These are phyloP conservation scores for Xylariaceae sp. DNA, from an alignment of 2,329 filamentous ascomycete species.

Conservation along the genomic window DNA sequence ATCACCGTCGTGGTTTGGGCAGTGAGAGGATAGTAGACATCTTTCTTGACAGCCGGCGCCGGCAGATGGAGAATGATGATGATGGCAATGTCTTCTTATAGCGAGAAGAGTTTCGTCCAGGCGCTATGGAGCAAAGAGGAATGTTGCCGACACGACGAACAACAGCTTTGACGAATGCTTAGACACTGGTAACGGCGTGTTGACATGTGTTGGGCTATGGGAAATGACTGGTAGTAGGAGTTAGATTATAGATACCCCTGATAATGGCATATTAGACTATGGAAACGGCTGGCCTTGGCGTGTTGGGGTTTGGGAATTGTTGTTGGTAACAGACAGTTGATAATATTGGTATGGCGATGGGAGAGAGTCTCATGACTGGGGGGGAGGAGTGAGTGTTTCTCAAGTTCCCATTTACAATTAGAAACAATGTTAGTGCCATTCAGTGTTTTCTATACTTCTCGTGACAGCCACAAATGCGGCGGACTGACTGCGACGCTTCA, in stretches of 20 bases:
- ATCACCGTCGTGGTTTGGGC: constrained; percentile 34
- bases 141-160: neutral
- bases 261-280: neutral
- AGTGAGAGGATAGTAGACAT: constrained; percentile 51
- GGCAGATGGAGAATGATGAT: constrained; percentile 37
- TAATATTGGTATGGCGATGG: neutral
- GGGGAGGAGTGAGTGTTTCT: neutral
- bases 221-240: too few species aligned
- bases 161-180: constrained; percentile 6
- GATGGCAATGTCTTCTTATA: constrained; percentile 34
- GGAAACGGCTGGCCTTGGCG: too few species aligned
- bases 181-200: neutral
- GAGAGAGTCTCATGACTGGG: neutral
- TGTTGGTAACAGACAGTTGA: neutral
- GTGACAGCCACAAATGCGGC: neutral
- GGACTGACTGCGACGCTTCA: neutral
- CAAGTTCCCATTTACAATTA: too few species aligned
- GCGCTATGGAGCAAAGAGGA: neutral
- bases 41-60: constrained; percentile 47
- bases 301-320: constrained; percentile 1
- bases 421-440: too few species aligned
- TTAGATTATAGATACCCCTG: too few species aligned
- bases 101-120: constrained; percentile 1
- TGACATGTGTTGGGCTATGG: too few species aligned
- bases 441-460: neutral